Conservation (phyloP, 2,329 filamentous ascomycete species). For the Cryphonectria naterciae region DNA sequence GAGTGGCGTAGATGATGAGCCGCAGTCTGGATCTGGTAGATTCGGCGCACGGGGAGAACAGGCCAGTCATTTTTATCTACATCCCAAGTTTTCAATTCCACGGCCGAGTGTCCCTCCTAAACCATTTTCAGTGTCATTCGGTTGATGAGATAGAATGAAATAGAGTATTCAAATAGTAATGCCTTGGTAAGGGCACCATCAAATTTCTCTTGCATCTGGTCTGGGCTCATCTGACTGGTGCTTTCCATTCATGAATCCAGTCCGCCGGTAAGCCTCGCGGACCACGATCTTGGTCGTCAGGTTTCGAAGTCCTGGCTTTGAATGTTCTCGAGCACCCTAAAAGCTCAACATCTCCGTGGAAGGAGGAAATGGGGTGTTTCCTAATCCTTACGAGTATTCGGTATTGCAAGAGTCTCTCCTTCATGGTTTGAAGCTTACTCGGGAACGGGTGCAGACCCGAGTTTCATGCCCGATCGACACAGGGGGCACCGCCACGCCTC, state of each 20-base stretch:
- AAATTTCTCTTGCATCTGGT: neutral
- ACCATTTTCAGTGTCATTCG: no score
- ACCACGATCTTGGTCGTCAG: neutral
- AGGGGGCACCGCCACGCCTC: constrained; percentile 9
- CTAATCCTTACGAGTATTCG: neutral
- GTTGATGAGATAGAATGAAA: constrained; percentile 3
- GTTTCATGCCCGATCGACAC: neutral
- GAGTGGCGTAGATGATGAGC: neutral
- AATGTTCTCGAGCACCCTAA: neutral
- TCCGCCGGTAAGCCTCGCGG: neutral
- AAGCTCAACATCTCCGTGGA: neutral
- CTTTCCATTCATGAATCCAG: neutral
- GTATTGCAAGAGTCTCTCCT: neutral
- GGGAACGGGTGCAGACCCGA: neutral
- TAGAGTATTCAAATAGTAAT: neutral
- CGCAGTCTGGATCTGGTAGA: neutral
- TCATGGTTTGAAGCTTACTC: constrained; percentile 3
- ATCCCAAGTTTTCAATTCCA: neutral
- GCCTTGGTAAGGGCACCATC: neutral
- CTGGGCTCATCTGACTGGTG: neutral
- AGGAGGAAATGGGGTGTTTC: no score
- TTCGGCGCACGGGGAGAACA: neutral
- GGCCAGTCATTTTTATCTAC: neutral
- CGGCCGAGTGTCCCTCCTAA: neutral
- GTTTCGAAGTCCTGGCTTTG: neutral